A percentile compares a stretch with the other conserved stretches of the same genome.
phyloP scores from a whole-genome alignment of 169 alveolate genomes.

The Plasmodium gallinaceum region DNA sequence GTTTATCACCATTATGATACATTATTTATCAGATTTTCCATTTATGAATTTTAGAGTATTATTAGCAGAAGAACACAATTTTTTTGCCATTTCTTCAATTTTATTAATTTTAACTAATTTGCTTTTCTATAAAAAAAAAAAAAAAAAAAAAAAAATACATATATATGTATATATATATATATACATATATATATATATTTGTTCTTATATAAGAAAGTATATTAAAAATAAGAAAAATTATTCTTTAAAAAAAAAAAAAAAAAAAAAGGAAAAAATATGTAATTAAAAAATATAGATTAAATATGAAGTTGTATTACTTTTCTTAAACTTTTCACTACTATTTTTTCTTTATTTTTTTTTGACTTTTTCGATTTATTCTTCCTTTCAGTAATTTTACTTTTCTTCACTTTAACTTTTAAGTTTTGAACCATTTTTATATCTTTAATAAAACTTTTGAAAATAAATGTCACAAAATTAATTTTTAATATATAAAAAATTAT shows the following conservation, averaged over 20 bases:
- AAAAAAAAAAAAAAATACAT: too few relatives aligned
- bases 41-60: slow-evolving; percentile 44
- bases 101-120: slow-evolving; percentile 57
- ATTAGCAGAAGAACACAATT: slow-evolving; percentile 40
- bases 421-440: slow-evolving; percentile 57
- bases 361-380: slow-evolving; percentile 56
- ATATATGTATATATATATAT: background rate
- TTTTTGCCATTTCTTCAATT: slow-evolving; percentile 69
- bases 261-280: too few relatives aligned
- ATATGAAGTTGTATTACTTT: slow-evolving; percentile 20
- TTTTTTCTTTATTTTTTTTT: slow-evolving; percentile 42
- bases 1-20: background rate
- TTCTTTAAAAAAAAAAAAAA: too few relatives aligned
- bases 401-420: slow-evolving; percentile 50
- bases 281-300: too few relatives aligned
- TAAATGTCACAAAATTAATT: too few relatives aligned
- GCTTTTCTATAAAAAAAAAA: slow-evolving; percentile 32
- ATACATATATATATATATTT: background rate
- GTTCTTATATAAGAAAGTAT: background rate
- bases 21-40: slow-evolving; percentile 7
- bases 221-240: background rate
- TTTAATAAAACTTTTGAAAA: too few relatives aligned
- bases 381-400: slow-evolving; percentile 66
- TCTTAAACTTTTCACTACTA: slow-evolving; percentile 66
- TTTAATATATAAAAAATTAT: too few relatives aligned